Evolutionary conservation across 106 monocot genomes (phyloP), one percentile per base, ranked within the genome.

Genomic region (Ottelia alismoides): DNA sequence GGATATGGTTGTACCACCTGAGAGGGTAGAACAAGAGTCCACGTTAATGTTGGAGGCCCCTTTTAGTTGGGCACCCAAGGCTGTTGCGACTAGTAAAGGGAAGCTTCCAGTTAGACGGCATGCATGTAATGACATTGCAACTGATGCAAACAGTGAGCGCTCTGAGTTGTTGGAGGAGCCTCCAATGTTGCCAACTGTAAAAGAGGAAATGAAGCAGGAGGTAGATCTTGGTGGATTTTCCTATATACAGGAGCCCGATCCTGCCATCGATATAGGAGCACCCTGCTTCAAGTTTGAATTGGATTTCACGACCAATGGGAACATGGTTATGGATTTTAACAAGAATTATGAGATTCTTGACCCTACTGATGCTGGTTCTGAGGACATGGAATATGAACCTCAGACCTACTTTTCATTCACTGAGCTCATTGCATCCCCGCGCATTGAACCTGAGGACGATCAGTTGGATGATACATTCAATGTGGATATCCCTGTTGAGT

Each of bases 371-470:
- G 73, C 26, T 5, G 57, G 23, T 17, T 22, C 20, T 20, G 74
- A 47, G 55, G 71, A 52, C 56, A 77, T 62, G 44, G 78, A 84
- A 40, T 94, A 66, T 69, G 88, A 94, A 72, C 93, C 93, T 16
- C 88, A 94, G 30, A 94, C 93, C 0, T 94, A 78, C 63, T 94
- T 94, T 68, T 84, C 88, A 1, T 94, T 94, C 31, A 81, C 67
- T 0, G 88, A 94, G 32, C 35, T 88, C 20, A 56, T 84, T 70
- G 77, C 84, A 14, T 64, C 73, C 25, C 84, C 65, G 31, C n/a
- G n/a, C n/a, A n/a, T n/a, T n/a, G n/a, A n/a, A n/a, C 73, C 78
- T 60, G 63, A 55, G 14, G 57, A 64, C 30, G 2, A n/a, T n/a
- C n/a, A n/a, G n/a, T n/a, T 54, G 3, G 76, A 73, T 35, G 52